These are phyloP conservation scores for Alternaria longipes DNA, from an alignment of 2,329 filamentous ascomycete genomes.

Conservation along the genomic window DNA sequence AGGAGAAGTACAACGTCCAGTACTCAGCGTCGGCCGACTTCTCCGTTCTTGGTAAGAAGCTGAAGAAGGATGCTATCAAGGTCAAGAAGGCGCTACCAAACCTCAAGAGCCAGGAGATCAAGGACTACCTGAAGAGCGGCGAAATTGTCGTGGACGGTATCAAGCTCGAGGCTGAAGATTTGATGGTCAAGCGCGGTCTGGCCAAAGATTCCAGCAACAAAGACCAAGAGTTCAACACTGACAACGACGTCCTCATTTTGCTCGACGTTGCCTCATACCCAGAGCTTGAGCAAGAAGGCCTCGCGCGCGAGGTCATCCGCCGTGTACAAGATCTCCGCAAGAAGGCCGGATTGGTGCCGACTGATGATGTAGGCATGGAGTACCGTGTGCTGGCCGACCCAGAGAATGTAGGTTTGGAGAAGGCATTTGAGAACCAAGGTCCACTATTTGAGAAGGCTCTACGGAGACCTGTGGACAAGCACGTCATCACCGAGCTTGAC, in stretches of 20 bases:
- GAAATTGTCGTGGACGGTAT: constrained; percentile 88
- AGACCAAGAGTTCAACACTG: constrained; percentile 85
- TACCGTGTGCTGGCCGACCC: constrained; percentile 84
- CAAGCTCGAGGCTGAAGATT: constrained; percentile 79
- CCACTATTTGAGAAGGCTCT: constrained; percentile 78
- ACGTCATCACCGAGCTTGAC: constrained; percentile 67
- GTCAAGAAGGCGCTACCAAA: constrained; percentile 89
- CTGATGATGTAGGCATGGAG: constrained; percentile 95
- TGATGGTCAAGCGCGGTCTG: constrained; percentile 82
- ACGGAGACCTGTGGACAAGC: constrained; percentile 78
- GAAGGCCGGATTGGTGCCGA: constrained; percentile 88
- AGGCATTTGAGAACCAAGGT: constrained; percentile 74
- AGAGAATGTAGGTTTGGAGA: constrained; percentile 75
- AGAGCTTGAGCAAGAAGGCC: constrained; percentile 85
- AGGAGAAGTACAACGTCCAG: constrained; percentile 89
- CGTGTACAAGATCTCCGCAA: constrained; percentile 92
- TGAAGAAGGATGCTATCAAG: constrained; percentile 91
- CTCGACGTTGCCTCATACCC: constrained; percentile 84
- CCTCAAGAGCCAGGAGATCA: constrained; percentile 81
- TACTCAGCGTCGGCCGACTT: constrained; percentile 92
- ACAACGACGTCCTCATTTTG: constrained; percentile 89
- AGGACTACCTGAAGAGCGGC: constrained; percentile 76
- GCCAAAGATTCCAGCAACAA: constrained; percentile 75
- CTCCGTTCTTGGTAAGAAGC: constrained; percentile 93
- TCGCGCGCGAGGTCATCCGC: constrained; percentile 92